Base-by-base conservation (phyloP, 176 grass and related monocot genomes). In the Tillandsia leiboldiana region DNA sequence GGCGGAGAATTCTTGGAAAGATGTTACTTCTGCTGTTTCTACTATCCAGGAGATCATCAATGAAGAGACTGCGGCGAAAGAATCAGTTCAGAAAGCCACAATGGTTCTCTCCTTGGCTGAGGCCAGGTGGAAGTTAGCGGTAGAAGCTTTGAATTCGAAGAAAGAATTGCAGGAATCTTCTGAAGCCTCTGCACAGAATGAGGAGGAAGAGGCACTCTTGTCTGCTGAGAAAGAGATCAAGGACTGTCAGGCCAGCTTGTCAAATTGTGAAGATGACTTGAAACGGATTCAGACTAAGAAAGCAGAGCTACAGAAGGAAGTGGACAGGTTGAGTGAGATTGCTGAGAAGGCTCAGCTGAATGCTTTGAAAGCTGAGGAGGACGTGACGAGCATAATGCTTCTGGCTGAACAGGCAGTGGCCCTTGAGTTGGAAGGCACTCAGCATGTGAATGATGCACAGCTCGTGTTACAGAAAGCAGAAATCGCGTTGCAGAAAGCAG, bases 351-450 rank as follows among this genome's bases (percentile, higher is more conserved):
- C 84, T 15, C 94, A 86, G 68, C 50, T 99, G 54, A 85, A 99
- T 13, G 87, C 84, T 0, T 93, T 84, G 1, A 93, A 90, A 69
- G 89, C 94, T 0, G 94, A 99, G 51, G 94, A 93, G 75, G 94
- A 99, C 64, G 94, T 99, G 11, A 72, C 82, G 22, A 90, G 88
- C 26, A 93, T 99, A 66, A 99, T 99, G 94, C 82, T 90, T 70
- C 54, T 99, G 26, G 94, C 94, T 33, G 94, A 99, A 72, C 82
- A 99, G 63, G 94, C 94, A 14, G 94, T 99, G 62, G 87, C 86
- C 70, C 84, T 93, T 20, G 94, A 99, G 75, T 73, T 99, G 80
- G 87, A 93, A 58, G 89, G 79, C 0, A 77, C 89, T 0, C 85
- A 99, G 66, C 79, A 59, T 11, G 87, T 74, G 0, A 86, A 92